phyloP scores from a whole-genome alignment of 306 rosid genomes.

The Canavalia gladiata region DNA sequence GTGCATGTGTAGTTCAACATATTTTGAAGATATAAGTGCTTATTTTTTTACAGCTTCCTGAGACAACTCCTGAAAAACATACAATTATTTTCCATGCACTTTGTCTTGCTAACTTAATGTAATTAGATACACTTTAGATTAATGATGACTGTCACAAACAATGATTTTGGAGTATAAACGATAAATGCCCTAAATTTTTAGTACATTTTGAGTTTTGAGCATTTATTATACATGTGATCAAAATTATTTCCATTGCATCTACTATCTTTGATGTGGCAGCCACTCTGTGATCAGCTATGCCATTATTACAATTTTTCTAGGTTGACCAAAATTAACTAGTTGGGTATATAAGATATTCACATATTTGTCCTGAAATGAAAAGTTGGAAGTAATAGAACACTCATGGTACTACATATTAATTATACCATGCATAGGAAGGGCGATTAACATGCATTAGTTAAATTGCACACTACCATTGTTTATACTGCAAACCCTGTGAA shows the following conservation, averaged over 20 bases:
- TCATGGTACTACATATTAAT: conserved; percentile 3
- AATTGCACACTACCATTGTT: background rate
- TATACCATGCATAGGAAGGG: background rate
- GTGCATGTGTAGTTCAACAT: too few species aligned
- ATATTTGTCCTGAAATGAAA: background rate
- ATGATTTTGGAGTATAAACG: background rate
- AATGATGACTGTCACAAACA: background rate
- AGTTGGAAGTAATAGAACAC: background rate
- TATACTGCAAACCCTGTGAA: background rate
- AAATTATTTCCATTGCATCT: background rate
- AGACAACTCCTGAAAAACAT: too few species aligned
- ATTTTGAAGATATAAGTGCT: too few species aligned
- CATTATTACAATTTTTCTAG: background rate
- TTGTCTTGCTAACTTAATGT: too few species aligned
- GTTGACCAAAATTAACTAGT: background rate
- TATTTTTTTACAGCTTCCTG: too few species aligned
- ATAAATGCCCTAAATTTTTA: background rate
- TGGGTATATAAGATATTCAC: background rate
- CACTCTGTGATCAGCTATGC: background rate
- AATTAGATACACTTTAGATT: too few species aligned
- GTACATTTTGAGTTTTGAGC: background rate
- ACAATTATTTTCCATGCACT: too few species aligned
- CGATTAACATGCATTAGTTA: background rate
- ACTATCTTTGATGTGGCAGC: background rate
- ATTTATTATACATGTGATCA: background rate